A percentile compares a stretch with the other conserved stretches of the same genome.
These are phyloP conservation scores for Curvularia hawaiiensis DNA, from an alignment of 2,329 filamentous ascomycete genomes.

Conservation along the genomic window DNA sequence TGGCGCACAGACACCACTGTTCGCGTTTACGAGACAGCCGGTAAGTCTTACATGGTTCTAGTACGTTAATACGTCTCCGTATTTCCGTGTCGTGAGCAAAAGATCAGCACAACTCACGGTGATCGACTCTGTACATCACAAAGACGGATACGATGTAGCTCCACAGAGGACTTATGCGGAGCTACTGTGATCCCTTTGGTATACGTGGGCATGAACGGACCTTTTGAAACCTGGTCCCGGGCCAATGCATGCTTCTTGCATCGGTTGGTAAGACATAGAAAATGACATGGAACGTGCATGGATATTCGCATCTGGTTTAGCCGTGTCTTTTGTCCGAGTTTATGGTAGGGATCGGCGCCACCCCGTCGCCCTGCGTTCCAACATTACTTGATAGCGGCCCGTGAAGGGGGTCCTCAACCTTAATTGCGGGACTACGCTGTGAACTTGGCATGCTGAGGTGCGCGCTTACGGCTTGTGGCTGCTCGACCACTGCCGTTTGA, in stretches of 20 bases:
- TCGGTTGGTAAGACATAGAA: slow-evolving; percentile 11
- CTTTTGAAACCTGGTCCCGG: slow-evolving; percentile 17
- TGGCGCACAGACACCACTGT: slow-evolving; percentile 3
- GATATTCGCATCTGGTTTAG: slow-evolving; percentile 32
- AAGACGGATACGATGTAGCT: slow-evolving; percentile 11
- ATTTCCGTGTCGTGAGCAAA: slow-evolving; percentile 17
- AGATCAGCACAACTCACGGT: slow-evolving; percentile 7
- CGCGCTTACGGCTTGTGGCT: slow-evolving; percentile 13
- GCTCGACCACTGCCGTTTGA: slow-evolving; percentile 17
- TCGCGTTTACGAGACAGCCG: slow-evolving; percentile 6
- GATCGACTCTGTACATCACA: slow-evolving; percentile 19
- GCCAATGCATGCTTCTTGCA: slow-evolving; percentile 16
- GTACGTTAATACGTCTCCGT: slow-evolving; percentile 11
- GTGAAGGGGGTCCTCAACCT: slow-evolving; percentile 28
- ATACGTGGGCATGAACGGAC: slow-evolving; percentile 14
- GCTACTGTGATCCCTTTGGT: slow-evolving; percentile 12
- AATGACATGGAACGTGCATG: slow-evolving; percentile 25
- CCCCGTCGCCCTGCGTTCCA: slow-evolving; percentile 24
- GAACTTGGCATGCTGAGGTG: slow-evolving; percentile 10
- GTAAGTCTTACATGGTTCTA: slow-evolving; percentile 16
- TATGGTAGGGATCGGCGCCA: slow-evolving; percentile 31
- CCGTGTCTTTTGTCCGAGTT: slow-evolving; percentile 21
- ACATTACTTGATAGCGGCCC: slow-evolving; percentile 25
- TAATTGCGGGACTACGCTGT: slow-evolving; percentile 28
- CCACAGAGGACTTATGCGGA: slow-evolving; percentile 12